phyloP scores from a whole-genome alignment of 2,329 filamentous ascomycete genomes.

The Stemphylium lycopersici region DNA sequence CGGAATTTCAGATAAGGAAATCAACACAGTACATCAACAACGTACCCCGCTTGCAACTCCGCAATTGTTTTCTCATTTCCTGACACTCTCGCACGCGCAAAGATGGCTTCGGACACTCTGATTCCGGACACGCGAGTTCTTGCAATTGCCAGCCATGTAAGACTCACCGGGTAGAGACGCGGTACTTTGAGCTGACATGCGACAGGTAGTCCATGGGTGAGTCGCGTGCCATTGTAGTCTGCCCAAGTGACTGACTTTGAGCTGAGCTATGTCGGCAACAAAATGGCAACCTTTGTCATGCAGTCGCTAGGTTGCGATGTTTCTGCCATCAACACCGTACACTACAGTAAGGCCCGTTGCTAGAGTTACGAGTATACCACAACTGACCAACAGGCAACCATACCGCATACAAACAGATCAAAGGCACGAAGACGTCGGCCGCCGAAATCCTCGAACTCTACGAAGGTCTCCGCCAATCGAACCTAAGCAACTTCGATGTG shows the following conservation, averaged over 20 bases:
- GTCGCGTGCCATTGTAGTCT: conserved; percentile 37
- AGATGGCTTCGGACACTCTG: conserved; percentile 46
- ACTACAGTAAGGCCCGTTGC: conserved; percentile 77
- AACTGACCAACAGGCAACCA: conserved; percentile 75
- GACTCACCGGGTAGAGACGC: conserved; percentile 44
- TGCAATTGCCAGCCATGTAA: conserved; percentile 94
- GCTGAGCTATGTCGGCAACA: conserved; percentile 91
- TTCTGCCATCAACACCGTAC: conserved; percentile 91
- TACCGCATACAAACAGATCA: conserved; percentile 87
- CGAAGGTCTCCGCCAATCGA: conserved; percentile 79
- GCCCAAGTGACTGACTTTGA: conserved; percentile 26
- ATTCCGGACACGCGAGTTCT: conserved; percentile 73
- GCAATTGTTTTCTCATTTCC: neutral
- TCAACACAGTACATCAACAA: conserved; percentile 35
- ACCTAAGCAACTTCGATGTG: conserved; percentile 89
- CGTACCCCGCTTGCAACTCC: conserved; percentile 5
- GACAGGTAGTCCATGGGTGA: conserved; percentile 76
- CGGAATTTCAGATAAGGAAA: conserved; percentile 43
- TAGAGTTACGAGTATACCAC: neutral
- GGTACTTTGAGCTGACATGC: conserved; percentile 32
- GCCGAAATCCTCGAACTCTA: conserved; percentile 85
- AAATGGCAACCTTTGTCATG: conserved; percentile 93
- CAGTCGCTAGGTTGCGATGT: conserved; percentile 94
- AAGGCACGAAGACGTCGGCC: conserved; percentile 80
- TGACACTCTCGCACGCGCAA: conserved; percentile 6